phyloP scores from a whole-genome alignment of 441 rosid genomes.

The Erysimum cheiri region DNA sequence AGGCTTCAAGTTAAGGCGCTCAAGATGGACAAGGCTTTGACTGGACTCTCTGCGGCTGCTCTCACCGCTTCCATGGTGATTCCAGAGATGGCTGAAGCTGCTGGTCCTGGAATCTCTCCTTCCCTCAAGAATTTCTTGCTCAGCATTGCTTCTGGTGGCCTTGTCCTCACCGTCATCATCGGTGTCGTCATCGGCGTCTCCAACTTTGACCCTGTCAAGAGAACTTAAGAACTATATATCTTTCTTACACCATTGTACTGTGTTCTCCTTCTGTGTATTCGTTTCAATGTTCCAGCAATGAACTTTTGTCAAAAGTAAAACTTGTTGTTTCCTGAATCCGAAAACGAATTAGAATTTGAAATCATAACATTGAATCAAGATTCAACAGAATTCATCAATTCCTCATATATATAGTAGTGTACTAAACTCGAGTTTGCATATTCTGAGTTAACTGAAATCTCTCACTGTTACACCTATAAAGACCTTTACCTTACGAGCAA shows the following conservation, averaged over 20 bases:
- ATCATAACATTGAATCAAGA: not conserved
- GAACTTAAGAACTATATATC: constrained; percentile 49
- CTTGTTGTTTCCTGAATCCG: constrained; percentile 11
- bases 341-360: not conserved
- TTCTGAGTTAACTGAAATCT: constrained; percentile 8
- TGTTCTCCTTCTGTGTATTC: constrained; percentile 38
- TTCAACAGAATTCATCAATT: constrained; percentile 8
- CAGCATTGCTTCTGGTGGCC: constrained; percentile 82
- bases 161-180: constrained; percentile 60
- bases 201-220: constrained; percentile 92
- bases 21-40: constrained; percentile 70
- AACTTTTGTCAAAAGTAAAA: constrained; percentile 24
- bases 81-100: constrained; percentile 84
- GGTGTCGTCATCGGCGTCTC: constrained; percentile 80
- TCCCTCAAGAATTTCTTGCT: constrained; percentile 93
- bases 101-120: constrained; percentile 60
- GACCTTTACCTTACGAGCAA: constrained; percentile 40
- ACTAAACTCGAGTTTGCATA: constrained; percentile 20
- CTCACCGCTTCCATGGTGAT: constrained; percentile 76
- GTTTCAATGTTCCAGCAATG: constrained; percentile 42
- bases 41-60: constrained; percentile 73
- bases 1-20: constrained; percentile 64
- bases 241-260: constrained; percentile 28
- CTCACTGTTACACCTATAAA: constrained; percentile 15
- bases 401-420: constrained; percentile 4